phyloP scores from a whole-genome alignment of 441 rosid species.

The Arabidopsis lyrata region DNA sequence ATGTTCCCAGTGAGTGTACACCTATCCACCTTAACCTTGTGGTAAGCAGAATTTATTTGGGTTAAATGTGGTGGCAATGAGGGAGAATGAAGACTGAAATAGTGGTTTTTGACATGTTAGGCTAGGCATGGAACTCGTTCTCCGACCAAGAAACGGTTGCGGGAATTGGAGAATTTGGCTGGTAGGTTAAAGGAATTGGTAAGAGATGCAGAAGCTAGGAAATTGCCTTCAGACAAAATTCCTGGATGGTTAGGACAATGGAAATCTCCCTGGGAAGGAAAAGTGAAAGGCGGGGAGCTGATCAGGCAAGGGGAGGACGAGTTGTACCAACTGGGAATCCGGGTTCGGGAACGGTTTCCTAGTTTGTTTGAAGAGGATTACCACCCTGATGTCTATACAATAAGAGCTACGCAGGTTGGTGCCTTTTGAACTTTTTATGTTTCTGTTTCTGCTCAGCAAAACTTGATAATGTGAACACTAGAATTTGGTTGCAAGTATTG shows the following conservation, averaged over 20 bases:
- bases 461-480: not conserved
- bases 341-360: constrained; percentile 77
- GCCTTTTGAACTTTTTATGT: constrained; percentile 9
- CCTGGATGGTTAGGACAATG: constrained; percentile 82
- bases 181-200: constrained; percentile 64
- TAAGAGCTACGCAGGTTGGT: constrained; percentile 84
- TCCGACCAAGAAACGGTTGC: constrained; percentile 87
- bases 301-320: constrained; percentile 83
- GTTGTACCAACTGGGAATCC: constrained; percentile 76
- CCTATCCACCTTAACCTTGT: constrained; percentile 91
- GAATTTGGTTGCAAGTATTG: not conserved
- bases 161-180: constrained; percentile 74
- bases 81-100: constrained; percentile 24
- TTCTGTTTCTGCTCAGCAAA: not conserved
- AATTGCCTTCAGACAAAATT: constrained; percentile 51
- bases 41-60: constrained; percentile 52
- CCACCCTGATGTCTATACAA: constrained; percentile 83
- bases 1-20: constrained; percentile 65
- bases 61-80: not conserved
- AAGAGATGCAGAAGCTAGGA: constrained; percentile 60
- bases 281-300: constrained; percentile 86
- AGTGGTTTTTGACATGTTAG: constrained; percentile 43
- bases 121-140: constrained; percentile 98
- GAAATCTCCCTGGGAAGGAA: constrained; percentile 90
- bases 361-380: constrained; percentile 74